Evolutionary conservation across 768 basidiomycete species (phyloP), one percentile per base, ranked within the genome.

Genomic region (Trametes punicea): DNA sequence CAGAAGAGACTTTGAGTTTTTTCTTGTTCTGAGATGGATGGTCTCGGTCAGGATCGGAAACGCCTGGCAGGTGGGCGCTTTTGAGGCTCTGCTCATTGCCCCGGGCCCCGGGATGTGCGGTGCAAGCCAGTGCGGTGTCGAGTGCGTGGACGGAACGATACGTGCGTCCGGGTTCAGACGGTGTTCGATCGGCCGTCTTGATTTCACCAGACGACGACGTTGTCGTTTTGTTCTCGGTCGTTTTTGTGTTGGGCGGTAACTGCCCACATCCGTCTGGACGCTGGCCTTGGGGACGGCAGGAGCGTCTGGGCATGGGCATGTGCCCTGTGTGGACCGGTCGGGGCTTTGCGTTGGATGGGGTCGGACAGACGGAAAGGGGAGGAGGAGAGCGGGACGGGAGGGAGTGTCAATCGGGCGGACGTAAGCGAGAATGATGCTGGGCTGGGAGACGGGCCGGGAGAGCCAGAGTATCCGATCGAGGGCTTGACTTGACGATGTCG

Each of bases 391-490:
- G 16, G 20, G 30, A 30, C 10, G 6, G 39, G 44, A 7, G 27
- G 34, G 42, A n/a, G 33, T 18, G 33, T 29, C 29, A 36, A 59
- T 34, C 10, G 41, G 4, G 40, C 10, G 40, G 41, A 29, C 57
- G 57, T 59, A 54, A 59, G 57, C 57, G 18, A 27, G 30, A 23
- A 25, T 53, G 38, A 26, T 9, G 4, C 21, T 20, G 31, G 20
- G 41, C 47, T 50, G 39, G 47, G 46, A 36, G 34, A 33, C 51
- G 57, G 57, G 45, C 44, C 40, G 54, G 39, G 31, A 29, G 44
- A 56, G 55, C n/a, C n/a, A 46, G 46, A 41, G 30, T 40, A 56
- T 29, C 52, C 52, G 52, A 41, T 42, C 16, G 39, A 38, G 52
- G 36, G 40, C 20, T 25, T 23, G 36, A 33, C 20, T 25, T 23